A percentile compares a stretch with the other conserved stretches of the same genome.
phyloP scores from a whole-genome alignment of 2,329 filamentous ascomycete species.

The Pseudogymnoascus sp. region DNA sequence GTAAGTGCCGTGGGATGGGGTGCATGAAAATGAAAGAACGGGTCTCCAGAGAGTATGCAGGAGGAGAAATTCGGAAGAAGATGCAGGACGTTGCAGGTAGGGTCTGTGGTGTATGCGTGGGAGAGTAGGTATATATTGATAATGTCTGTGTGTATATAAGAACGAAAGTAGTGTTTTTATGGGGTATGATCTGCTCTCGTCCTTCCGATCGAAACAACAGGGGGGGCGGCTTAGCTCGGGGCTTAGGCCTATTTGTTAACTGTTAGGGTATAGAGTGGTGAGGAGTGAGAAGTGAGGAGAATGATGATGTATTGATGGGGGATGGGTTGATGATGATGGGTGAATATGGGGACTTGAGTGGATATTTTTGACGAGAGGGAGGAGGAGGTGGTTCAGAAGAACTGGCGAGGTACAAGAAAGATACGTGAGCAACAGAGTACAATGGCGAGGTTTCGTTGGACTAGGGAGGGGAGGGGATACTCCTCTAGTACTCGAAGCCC shows the following conservation, averaged over 20 bases:
- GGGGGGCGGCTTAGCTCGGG: background rate
- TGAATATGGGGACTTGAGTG: background rate
- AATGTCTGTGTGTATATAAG: constrained; percentile 1
- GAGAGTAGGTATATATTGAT: constrained; percentile 2
- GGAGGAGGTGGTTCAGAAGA: background rate
- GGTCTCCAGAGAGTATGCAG: constrained; percentile 1
- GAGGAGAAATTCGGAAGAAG: background rate
- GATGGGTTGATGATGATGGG: background rate
- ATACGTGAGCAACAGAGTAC: background rate
- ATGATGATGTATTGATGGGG: background rate
- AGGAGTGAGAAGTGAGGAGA: background rate
- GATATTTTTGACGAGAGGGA: background rate
- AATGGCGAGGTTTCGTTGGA: background rate
- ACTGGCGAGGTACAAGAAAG: background rate
- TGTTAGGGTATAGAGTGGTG: background rate
- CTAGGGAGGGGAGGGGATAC: background rate
- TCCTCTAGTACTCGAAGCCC: background rate
- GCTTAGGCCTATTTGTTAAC: background rate
- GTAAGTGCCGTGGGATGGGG: constrained; percentile 2
- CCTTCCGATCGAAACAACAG: background rate
- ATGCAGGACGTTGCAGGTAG: constrained; percentile 1
- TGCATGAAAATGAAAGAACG: constrained; percentile 4
- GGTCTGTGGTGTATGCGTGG: background rate
- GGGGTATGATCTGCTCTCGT: background rate
- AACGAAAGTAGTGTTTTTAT: background rate